Conservation (phyloP, 345 rosid species). For the Anastatica hierochuntica region DNA sequence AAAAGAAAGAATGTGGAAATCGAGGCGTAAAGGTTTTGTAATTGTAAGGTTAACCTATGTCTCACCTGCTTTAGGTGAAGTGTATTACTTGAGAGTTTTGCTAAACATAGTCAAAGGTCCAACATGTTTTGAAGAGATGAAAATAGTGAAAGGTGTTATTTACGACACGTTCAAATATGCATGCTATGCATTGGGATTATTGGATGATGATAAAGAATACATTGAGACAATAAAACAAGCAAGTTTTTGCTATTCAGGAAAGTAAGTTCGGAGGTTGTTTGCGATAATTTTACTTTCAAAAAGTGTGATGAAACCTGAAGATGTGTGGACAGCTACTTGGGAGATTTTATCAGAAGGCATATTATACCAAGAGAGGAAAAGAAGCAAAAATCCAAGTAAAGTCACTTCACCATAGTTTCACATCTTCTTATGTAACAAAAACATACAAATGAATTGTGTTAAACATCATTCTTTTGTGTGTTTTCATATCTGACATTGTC, state of each 20-base stretch:
- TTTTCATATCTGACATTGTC: no score
- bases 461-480: no score
- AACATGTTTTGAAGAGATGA: not conserved
- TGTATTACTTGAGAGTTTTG: not conserved
- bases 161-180: not conserved
- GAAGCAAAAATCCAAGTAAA: not conserved
- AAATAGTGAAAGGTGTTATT: not conserved
- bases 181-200: not conserved
- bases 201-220: not conserved
- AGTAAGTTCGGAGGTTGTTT: not conserved
- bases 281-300: not conserved
- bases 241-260: not conserved
- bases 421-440: no score
- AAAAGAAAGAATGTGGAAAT: not conserved
- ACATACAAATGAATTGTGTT: no score
- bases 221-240: not conserved
- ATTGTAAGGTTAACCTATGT: not conserved
- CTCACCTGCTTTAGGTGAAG: not conserved
- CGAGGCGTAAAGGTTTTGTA: not conserved
- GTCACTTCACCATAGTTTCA: no score
- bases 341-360: not conserved
- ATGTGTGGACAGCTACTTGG: not conserved
- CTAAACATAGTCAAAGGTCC: not conserved
- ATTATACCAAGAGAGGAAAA: not conserved
- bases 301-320: not conserved